phyloP scores from a whole-genome alignment of 169 alveolate species.

The Babesia ovata region DNA sequence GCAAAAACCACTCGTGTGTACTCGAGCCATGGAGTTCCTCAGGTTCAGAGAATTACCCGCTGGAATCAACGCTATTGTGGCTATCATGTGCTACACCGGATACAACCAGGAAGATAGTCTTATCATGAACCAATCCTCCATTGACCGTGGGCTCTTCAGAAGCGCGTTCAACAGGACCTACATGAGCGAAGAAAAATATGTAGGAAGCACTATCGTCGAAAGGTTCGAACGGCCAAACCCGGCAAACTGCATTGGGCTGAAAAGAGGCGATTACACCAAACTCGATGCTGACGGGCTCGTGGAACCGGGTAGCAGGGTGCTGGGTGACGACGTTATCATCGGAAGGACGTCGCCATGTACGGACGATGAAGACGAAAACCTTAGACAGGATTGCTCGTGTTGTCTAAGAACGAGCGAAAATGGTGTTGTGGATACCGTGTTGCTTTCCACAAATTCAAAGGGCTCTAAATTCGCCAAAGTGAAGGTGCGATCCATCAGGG shows the following conservation, averaged over 20 bases:
- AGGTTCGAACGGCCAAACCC: constrained; percentile 91
- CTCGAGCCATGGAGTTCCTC: constrained; percentile 97
- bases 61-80: constrained; percentile 97
- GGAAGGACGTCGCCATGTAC: constrained; percentile 93
- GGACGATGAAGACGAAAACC: constrained; percentile 78
- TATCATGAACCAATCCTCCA: constrained; percentile 95
- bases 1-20: constrained; percentile 97
- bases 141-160: constrained; percentile 98
- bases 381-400: constrained; percentile 91
- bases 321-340: constrained; percentile 97
- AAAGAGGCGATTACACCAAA: constrained; percentile 94
- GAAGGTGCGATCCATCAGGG: constrained; percentile 91
- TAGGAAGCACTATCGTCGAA: constrained; percentile 89
- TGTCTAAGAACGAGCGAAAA: constrained; percentile 93
- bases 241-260: constrained; percentile 81
- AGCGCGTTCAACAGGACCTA: constrained; percentile 97
- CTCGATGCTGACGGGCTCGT: constrained; percentile 96
- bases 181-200: constrained; percentile 91
- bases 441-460: constrained; percentile 93
- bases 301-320: constrained; percentile 96
- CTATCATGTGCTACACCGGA: constrained; percentile 99
- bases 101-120: constrained; percentile 99
- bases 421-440: constrained; percentile 95
- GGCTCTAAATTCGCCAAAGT: constrained; percentile 96
- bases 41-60: constrained; percentile 99